Conservation (phyloP, 2,329 filamentous ascomycete species). For the Botrytis medusae region DNA sequence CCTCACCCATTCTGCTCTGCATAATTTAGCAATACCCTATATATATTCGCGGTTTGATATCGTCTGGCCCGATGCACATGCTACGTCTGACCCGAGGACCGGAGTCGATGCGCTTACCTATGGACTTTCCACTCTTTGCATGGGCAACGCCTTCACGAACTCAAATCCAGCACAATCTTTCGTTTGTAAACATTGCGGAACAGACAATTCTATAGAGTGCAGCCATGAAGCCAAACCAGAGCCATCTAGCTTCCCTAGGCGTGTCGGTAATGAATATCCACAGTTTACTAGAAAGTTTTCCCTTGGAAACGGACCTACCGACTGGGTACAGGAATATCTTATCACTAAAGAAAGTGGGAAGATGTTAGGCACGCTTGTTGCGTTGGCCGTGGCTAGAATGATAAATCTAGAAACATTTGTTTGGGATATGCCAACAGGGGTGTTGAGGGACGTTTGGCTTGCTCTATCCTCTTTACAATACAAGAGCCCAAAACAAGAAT, state of each 20-base stretch:
- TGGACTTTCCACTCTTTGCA: slow-evolving; percentile 75
- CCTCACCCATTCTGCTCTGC: slow-evolving; percentile 74
- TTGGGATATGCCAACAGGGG: slow-evolving; percentile 88
- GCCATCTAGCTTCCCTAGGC: slow-evolving; percentile 39
- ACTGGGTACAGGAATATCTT: slow-evolving; percentile 80
- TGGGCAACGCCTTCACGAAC: slow-evolving; percentile 60
- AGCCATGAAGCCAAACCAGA: slow-evolving; percentile 30
- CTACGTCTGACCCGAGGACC: slow-evolving; percentile 62
- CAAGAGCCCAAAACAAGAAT: slow-evolving; percentile 52
- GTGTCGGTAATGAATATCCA: slow-evolving; percentile 72
- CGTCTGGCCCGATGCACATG: slow-evolving; percentile 75
- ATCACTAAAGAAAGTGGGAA: slow-evolving; percentile 82
- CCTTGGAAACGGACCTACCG: slow-evolving; percentile 74
- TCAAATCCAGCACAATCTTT: slow-evolving; percentile 29
- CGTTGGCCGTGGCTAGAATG: slow-evolving; percentile 78
- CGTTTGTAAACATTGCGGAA: slow-evolving; percentile 40
- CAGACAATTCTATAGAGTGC: slow-evolving; percentile 33
- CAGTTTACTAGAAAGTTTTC: slow-evolving; percentile 80
- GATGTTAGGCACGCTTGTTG: slow-evolving; percentile 82
- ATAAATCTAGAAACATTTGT: slow-evolving; percentile 76
- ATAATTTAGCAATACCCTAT: slow-evolving; percentile 71
- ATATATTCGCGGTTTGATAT: slow-evolving; percentile 88
- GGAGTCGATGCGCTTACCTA: slow-evolving; percentile 83
- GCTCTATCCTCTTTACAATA: slow-evolving; percentile 71
- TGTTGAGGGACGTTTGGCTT: slow-evolving; percentile 78